Evolutionary conservation across 2,329 filamentous ascomycete species (phyloP).

Genomic region (Diaporthe destruens): DNA sequence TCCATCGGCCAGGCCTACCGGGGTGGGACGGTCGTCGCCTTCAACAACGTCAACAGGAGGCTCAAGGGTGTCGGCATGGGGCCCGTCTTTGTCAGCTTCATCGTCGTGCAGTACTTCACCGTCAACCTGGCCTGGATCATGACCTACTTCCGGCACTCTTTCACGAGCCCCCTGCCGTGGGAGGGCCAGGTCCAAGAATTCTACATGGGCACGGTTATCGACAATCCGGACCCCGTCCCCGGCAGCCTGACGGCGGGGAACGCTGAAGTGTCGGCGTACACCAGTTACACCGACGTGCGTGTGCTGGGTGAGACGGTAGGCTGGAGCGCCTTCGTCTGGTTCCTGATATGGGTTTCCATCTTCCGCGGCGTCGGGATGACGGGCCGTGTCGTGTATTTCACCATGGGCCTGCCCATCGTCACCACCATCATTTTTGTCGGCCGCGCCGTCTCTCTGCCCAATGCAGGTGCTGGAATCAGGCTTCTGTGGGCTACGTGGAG

Average conservation of each 20-base stretch:
- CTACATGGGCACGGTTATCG: constrained; percentile 61
- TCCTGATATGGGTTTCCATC: constrained; percentile 70
- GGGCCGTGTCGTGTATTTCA: constrained; percentile 71
- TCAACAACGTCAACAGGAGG: constrained; percentile 64
- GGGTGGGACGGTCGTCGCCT: constrained; percentile 67
- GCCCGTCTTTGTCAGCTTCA: constrained; percentile 64
- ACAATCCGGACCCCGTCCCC: constrained; percentile 57
- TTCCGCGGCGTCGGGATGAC: constrained; percentile 70
- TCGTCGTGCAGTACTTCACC: constrained; percentile 70
- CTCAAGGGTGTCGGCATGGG: constrained; percentile 67
- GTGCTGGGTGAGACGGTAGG: constrained; percentile 69
- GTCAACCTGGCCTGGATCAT: constrained; percentile 71
- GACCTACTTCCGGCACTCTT: constrained; percentile 69
- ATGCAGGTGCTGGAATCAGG: constrained; percentile 64
- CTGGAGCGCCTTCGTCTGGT: constrained; percentile 71
- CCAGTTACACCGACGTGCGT: constrained; percentile 58
- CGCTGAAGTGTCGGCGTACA: constrained; percentile 56
- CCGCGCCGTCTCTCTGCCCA: constrained; percentile 64
- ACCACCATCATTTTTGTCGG: constrained; percentile 69
- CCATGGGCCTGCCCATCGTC: constrained; percentile 71
- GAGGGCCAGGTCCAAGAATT: constrained; percentile 63
- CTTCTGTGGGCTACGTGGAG: constrained; percentile 62
- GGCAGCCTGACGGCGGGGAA: constrained; percentile 56
- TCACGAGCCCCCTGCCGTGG: constrained; percentile 68
- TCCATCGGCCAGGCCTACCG: constrained; percentile 78